Percentiles rank a stretch among this genome's conserved stretches.
Conservation (phyloP, 2,329 filamentous ascomycete genomes). For the Diplocarpon rosae region DNA sequence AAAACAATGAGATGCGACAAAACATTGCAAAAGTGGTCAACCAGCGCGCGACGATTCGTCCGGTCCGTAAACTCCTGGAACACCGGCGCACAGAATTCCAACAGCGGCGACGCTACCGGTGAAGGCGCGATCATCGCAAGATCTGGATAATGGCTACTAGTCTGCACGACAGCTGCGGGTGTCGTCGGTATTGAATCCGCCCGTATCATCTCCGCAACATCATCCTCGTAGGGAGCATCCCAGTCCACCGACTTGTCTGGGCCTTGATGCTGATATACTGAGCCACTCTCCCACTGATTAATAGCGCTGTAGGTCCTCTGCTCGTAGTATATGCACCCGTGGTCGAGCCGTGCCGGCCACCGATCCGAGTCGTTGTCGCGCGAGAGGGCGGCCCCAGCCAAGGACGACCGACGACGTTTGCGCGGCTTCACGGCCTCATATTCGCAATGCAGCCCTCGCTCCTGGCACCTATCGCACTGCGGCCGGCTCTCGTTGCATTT, state of each 20-base stretch:
- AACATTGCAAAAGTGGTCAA: slow-evolving; percentile 54
- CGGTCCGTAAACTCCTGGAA: slow-evolving; percentile 47
- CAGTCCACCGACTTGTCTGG: slow-evolving; percentile 16
- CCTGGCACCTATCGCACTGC: slow-evolving; percentile 24
- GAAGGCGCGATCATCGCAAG: slow-evolving; percentile 25
- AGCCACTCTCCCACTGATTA: slow-evolving; percentile 17
- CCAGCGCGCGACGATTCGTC: slow-evolving; percentile 41
- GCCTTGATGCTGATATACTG: slow-evolving; percentile 16
- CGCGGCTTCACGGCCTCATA: slow-evolving; percentile 27
- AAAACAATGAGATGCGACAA: slow-evolving; percentile 55
- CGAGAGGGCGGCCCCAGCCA: slow-evolving; percentile 19
- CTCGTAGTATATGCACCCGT: slow-evolving; percentile 10
- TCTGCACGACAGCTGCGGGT: slow-evolving; percentile 11
- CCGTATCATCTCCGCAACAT: slow-evolving; percentile 21
- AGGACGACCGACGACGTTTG: slow-evolving; percentile 19
- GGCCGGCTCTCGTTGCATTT: slow-evolving; percentile 27
- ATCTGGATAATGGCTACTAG: slow-evolving; percentile 24
- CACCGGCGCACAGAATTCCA: slow-evolving; percentile 41
- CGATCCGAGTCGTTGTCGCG: slow-evolving; percentile 12
- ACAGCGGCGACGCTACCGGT: slow-evolving; percentile 24
- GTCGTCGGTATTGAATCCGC: slow-evolving; percentile 4
- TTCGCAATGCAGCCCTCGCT: slow-evolving; percentile 22
- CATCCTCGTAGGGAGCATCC: slow-evolving; percentile 13
- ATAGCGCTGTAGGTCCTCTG: slow-evolving; percentile 5
- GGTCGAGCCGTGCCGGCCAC: slow-evolving; percentile 18